Evolutionary conservation across 164 flowering plant species (phyloP).

Genomic region (Chimonanthus salicifolius): DNA sequence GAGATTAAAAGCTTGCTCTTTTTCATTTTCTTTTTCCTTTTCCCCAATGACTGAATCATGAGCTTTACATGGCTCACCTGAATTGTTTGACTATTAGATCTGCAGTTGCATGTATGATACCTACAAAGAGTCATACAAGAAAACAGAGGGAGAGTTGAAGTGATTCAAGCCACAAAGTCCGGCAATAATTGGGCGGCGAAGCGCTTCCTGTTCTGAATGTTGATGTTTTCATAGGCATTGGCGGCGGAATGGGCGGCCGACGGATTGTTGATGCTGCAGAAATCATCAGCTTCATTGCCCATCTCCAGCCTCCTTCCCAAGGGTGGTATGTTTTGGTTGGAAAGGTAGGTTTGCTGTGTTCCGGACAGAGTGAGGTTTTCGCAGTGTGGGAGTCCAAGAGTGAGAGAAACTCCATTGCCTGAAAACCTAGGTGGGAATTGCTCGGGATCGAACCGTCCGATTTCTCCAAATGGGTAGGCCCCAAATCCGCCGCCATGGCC

Average conservation of each 20-base stretch:
- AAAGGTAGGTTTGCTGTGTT: constrained; percentile 54
- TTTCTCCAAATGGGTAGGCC: constrained; percentile 58
- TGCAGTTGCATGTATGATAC: neutral
- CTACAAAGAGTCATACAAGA: neutral
- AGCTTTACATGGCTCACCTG: neutral
- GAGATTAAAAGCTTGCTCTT: neutral
- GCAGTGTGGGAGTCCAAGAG: constrained; percentile 80
- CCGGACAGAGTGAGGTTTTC: constrained; percentile 63
- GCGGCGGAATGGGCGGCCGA: constrained; percentile 37
- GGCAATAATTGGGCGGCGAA: constrained; percentile 75
- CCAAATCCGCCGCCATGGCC: constrained; percentile 53
- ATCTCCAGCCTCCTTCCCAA: constrained; percentile 59
- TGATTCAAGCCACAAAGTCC: constrained; percentile 66
- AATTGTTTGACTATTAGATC: neutral
- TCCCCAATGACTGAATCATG: neutral
- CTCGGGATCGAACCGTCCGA: constrained; percentile 62
- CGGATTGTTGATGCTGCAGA: constrained; percentile 42
- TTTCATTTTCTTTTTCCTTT: neutral
- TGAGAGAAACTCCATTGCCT: constrained; percentile 75
- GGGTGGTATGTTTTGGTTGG: constrained; percentile 54
- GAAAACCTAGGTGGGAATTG: constrained; percentile 59
- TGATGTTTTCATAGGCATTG: constrained; percentile 45
- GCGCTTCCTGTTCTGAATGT: constrained; percentile 61
- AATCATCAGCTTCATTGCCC: constrained; percentile 35
- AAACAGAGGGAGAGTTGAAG: neutral